phyloP scores from a whole-genome alignment of 257 asterid species.

The Jaltomata sinuosa region DNA sequence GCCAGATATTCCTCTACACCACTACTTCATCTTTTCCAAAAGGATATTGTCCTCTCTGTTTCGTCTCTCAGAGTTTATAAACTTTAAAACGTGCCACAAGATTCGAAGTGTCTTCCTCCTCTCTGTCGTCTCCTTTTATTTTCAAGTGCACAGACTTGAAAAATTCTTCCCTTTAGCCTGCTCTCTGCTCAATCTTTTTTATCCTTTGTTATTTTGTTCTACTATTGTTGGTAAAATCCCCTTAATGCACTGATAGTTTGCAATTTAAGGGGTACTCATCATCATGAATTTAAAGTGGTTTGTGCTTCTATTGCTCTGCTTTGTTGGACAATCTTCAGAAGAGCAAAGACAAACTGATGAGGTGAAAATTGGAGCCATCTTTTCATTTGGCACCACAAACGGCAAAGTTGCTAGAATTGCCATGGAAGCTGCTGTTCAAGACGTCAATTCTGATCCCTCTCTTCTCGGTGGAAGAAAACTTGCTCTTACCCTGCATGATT shows the following conservation, averaged over 20 bases:
- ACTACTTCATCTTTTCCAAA: no score
- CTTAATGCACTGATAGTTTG: no score
- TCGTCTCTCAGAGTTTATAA: no score
- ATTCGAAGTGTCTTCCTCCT: no score
- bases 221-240: no score
- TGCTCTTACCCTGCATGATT: conserved; percentile 40
- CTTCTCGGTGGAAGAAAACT: conserved; percentile 49
- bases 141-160: no score
- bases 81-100: no score
- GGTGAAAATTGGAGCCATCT: conserved; percentile 64
- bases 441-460: conserved; percentile 54
- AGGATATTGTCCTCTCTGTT: no score
- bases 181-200: background rate
- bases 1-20: no score
- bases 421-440: conserved; percentile 74
- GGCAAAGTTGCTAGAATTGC: conserved; percentile 70
- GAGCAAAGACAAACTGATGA: conserved; percentile 4
- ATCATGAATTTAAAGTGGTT: background rate
- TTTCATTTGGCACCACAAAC: conserved; percentile 40
- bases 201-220: no score
- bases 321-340: background rate
- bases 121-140: no score
- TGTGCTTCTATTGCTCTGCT: background rate
- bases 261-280: no score
- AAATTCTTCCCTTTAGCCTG: background rate